Evolutionary conservation across 345 rosid genomes (phyloP).

Genomic region (Euphorbia lathyris): DNA sequence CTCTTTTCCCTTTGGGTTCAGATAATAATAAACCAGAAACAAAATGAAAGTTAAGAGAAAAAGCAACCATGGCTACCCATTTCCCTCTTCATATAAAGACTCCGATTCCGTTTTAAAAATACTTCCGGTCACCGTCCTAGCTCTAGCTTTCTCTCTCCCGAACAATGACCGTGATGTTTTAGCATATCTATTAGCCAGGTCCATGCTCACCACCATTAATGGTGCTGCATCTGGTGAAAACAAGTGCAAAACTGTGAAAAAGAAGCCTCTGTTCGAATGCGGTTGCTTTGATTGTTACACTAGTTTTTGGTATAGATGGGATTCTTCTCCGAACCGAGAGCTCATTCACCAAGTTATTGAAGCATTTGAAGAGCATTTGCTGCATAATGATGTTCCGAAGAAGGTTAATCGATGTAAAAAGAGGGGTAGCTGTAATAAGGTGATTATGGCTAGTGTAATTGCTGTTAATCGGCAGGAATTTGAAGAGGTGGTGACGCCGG

Average conservation of each 20-base stretch:
- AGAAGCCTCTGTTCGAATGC: constrained; percentile 14
- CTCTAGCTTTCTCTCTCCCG: constrained; percentile 26
- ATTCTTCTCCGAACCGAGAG: constrained; percentile 27
- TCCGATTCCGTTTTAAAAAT: constrained; percentile 30
- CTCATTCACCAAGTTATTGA: constrained; percentile 29
- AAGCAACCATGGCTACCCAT: constrained; percentile 22
- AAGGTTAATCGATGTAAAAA: constrained; percentile 8
- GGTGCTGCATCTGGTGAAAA: neutral
- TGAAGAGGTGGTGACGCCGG: neutral
- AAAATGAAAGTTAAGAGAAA: constrained; percentile 24
- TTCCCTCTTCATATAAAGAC: constrained; percentile 13
- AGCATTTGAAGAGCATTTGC: constrained; percentile 29
- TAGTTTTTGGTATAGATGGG: constrained; percentile 32
- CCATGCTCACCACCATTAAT: constrained; percentile 14
- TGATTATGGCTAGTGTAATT: neutral
- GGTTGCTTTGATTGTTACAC: constrained; percentile 32
- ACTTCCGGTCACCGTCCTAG: constrained; percentile 28
- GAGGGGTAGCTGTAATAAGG: constrained; percentile 3
- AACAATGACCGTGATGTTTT: constrained; percentile 32
- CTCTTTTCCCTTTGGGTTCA: no score
- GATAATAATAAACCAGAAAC: constrained; percentile 7
- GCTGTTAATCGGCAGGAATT: neutral
- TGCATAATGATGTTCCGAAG: constrained; percentile 1
- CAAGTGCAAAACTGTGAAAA: neutral
- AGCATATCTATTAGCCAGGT: no score